Evolutionary conservation across 345 rosid genomes (phyloP).

Genomic region (Gossypium bickii): DNA sequence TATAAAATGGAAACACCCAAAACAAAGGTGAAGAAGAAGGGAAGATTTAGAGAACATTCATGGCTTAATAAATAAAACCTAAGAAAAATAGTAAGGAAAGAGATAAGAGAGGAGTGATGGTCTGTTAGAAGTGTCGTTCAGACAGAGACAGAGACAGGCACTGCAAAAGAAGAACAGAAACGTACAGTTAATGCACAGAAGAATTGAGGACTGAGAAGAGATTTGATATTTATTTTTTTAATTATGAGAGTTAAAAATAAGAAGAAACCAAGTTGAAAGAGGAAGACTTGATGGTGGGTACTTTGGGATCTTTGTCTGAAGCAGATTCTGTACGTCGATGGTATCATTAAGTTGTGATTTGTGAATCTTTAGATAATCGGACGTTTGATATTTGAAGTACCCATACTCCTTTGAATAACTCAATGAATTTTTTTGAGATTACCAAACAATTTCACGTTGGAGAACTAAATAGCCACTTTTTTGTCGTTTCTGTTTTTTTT

Average conservation of each 20-base stretch:
- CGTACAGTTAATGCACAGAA: slow-evolving; percentile 15
- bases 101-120: slow-evolving; percentile 17
- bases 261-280: neutral
- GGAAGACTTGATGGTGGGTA: neutral
- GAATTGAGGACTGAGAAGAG: slow-evolving; percentile 12
- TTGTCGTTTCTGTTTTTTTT: slow-evolving; percentile 1
- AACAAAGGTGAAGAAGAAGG: neutral
- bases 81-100: neutral
- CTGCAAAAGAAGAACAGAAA: slow-evolving; percentile 28
- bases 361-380: slow-evolving; percentile 13
- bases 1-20: neutral
- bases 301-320: slow-evolving; percentile 24
- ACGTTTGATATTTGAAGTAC: slow-evolving; percentile 19
- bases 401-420: neutral
- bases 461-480: neutral
- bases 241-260: neutral
- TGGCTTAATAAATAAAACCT: neutral
- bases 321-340: slow-evolving; percentile 35
- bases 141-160: slow-evolving; percentile 9
- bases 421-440: neutral
- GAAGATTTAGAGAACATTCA: neutral
- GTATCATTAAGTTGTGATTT: slow-evolving; percentile 10
- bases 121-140: slow-evolving; percentile 7
- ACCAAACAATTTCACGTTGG: slow-evolving; percentile 10
- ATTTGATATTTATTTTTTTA: neutral